A percentile compares a stretch with the other conserved stretches of the same genome.
These are phyloP conservation scores for Beta corolliflora DNA, from an alignment of 179 eudicot genomes.

Conservation along the genomic window DNA sequence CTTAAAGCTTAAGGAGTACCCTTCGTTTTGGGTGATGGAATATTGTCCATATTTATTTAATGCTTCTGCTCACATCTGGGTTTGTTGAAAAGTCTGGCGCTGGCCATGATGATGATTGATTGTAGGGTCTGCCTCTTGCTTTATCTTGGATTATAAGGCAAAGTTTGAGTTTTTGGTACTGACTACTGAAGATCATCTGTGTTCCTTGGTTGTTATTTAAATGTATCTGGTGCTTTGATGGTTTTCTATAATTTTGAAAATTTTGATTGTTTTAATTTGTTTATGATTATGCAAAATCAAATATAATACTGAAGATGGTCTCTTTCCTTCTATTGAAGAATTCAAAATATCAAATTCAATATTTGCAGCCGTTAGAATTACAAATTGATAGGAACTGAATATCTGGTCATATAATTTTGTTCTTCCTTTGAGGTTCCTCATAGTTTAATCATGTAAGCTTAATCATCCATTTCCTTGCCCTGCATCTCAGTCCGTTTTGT, in stretches of 20 bases:
- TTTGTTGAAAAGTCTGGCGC: no score
- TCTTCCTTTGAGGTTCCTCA: neutral
- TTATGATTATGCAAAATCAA: neutral
- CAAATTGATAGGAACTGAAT: neutral
- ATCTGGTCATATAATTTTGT: neutral
- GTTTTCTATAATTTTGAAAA: neutral
- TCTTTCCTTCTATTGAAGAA: neutral
- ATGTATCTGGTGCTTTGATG: neutral
- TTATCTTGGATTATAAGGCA: neutral
- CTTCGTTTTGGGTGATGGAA: neutral
- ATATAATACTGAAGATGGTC: neutral
- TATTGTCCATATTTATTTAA: neutral
- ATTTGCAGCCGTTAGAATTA: neutral
- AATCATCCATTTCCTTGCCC: neutral
- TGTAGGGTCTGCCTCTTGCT: neutral
- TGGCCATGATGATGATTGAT: neutral
- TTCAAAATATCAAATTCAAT: neutral
- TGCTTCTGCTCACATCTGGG: no score
- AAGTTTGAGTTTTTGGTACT: neutral
- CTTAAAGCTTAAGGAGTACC: neutral
- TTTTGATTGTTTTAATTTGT: neutral
- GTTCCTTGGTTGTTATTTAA: neutral
- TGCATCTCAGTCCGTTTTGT: neutral
- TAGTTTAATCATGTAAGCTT: neutral
- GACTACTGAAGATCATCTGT: neutral